These are phyloP conservation scores for Globisporangium iwayamae DNA, from an alignment of 352 stramenopile species.

Conservation along the genomic window DNA sequence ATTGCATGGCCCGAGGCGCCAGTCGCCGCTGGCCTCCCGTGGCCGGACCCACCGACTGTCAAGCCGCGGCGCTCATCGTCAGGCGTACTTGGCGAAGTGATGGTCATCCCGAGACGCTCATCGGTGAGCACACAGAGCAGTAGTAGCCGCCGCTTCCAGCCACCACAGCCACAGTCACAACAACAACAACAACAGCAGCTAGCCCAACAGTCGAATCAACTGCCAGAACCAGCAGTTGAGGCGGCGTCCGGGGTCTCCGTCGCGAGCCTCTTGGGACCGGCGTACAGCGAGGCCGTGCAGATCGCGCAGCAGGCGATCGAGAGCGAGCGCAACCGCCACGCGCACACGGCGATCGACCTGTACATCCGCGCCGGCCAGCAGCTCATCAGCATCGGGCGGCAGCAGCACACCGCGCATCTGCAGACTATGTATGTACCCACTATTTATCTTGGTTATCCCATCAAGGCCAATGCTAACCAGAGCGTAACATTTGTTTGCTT, in stretches of 20 bases:
- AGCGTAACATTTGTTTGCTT: background rate
- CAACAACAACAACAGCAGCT: too few relatives aligned
- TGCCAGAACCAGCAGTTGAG: slow-evolving; percentile 1
- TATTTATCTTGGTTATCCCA: background rate
- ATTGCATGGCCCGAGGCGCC: slow-evolving; percentile 11
- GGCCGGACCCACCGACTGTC: slow-evolving; percentile 13
- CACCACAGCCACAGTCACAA: background rate
- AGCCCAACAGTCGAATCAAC: background rate
- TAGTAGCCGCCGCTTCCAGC: slow-evolving; percentile 6
- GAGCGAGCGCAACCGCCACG: slow-evolving; percentile 54
- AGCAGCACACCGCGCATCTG: slow-evolving; percentile 52
- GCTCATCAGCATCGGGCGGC: slow-evolving; percentile 62
- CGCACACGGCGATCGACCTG: slow-evolving; percentile 63
- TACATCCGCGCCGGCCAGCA: slow-evolving; percentile 69
- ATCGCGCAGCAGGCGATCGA: slow-evolving; percentile 69
- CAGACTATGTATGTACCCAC: slow-evolving; percentile 52
- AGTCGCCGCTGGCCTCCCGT: slow-evolving; percentile 5
- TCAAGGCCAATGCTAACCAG: background rate
- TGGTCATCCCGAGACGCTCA: slow-evolving; percentile 4
- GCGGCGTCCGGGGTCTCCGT: slow-evolving; percentile 22
- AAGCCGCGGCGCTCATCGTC: slow-evolving; percentile 10
- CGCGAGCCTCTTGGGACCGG: slow-evolving; percentile 40
- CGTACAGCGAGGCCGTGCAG: slow-evolving; percentile 58
- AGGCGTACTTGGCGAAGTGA: background rate
- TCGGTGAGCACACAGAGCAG: slow-evolving; percentile 2